Evolutionary conservation across 768 basidiomycete species (phyloP), one percentile per base, ranked within the genome.

Genomic region (Rhodotorula diobovata): DNA sequence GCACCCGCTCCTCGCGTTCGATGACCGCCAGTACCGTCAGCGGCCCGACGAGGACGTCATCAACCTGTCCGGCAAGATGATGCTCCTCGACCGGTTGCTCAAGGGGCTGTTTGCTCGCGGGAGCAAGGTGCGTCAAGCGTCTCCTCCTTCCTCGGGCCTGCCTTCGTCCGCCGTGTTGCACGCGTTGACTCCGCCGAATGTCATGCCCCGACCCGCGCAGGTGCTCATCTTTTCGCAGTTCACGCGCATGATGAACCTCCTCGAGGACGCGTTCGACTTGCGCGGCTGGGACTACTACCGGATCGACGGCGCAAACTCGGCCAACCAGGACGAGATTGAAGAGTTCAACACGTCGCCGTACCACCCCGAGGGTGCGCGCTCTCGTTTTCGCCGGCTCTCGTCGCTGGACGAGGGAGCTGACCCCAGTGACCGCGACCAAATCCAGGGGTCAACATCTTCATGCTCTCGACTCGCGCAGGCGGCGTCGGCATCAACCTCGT

Each of bases 61-160:
- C 35, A 87, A 89, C 67, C 87, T 87, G 1, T 92, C 90, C 67
- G 96, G 96, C 28, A 99, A 99, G 84, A 98, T 98, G 95, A 89
- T 98, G 84, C 83, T 99, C 5, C 85, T 99, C 1, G 90, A 97
- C 72, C 86, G 93, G 12, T 82, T 99, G 16, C 84, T 99, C 15
- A 86, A 86, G 43, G 93, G 88, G 66, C 81, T 99, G 41, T 91
- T 98, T 81, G 83, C 82, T 50, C 82, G 88, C 6, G 86, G 85
- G 15, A 93, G 95, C 81, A 95, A 93, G 78, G 70, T 71, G 30
- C 48, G 50, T 23, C 41, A 9, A 0, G 25, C 39, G 25, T 4
- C 53, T 5, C 48, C 59, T 58, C 90, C 91, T 0, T n/a, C 78
- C 90, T 21, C 90, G 90, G 80, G 58, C 39, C n/a, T n/a, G n/a